A percentile compares a stretch with the other conserved stretches of the same genome.
phyloP scores from a whole-genome alignment of 1,284 basidiomycete genomes.

The Schizophyllum commune region DNA sequence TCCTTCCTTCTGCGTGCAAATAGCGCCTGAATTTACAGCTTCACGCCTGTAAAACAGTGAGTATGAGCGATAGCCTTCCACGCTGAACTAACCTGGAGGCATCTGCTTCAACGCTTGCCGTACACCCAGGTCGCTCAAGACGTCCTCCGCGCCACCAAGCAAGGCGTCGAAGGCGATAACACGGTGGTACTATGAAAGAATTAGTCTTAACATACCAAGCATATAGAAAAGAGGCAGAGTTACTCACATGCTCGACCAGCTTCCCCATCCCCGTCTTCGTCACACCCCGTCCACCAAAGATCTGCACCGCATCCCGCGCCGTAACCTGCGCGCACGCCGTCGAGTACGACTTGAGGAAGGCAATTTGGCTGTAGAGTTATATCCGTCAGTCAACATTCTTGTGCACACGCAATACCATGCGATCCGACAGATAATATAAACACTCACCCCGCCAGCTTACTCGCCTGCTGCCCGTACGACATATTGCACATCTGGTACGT shows the following conservation, averaged over 20 bases:
- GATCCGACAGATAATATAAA: too few species aligned
- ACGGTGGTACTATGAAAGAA: conserved; percentile 40
- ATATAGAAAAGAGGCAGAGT: conserved; percentile 13
- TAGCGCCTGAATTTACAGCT: neutral
- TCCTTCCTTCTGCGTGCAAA: too few species aligned
- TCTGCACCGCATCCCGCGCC: conserved; percentile 63
- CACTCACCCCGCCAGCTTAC: conserved; percentile 38
- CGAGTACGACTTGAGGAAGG: conserved; percentile 58
- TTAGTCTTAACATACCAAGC: neutral
- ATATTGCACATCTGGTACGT: conserved; percentile 80
- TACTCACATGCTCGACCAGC: conserved; percentile 52
- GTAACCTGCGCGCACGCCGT: conserved; percentile 51
- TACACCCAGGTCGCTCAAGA: conserved; percentile 57
- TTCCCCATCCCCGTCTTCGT: conserved; percentile 64
- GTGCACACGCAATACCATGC: too few species aligned
- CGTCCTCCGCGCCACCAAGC: conserved; percentile 36
- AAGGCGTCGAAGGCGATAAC: conserved; percentile 52
- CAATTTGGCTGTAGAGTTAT: conserved; percentile 45
- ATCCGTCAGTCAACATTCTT: conserved; percentile 1
- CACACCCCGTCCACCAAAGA: conserved; percentile 62
- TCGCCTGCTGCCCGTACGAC: conserved; percentile 33
- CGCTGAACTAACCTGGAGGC: conserved; percentile 33
- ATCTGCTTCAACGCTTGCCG: conserved; percentile 55
- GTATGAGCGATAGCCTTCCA: too few species aligned
- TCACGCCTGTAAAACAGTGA: neutral